phyloP scores from a whole-genome alignment of 441 rosid species.

The Dalechampia spathulata region DNA sequence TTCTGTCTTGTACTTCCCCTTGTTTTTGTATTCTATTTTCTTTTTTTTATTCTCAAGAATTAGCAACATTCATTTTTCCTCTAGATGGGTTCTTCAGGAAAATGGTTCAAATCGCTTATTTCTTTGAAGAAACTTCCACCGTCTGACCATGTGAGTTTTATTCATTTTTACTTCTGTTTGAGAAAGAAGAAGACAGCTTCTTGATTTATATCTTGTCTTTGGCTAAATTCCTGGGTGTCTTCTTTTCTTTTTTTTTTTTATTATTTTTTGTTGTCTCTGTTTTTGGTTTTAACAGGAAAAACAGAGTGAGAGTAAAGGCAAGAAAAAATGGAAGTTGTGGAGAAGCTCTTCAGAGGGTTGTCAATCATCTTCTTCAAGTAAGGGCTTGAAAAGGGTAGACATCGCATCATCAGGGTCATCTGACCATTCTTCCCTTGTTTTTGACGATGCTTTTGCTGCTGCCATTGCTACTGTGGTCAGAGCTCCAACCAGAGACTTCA shows the following conservation, averaged over 20 bases:
- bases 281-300: conserved; percentile 27
- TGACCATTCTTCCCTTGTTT: conserved; percentile 25
- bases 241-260: neutral
- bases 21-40: neutral
- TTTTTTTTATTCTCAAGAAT: neutral
- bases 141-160: conserved; percentile 31
- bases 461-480: conserved; percentile 70
- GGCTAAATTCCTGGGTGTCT: neutral
- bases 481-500: conserved; percentile 65
- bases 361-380: conserved; percentile 28
- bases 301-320: conserved; percentile 34
- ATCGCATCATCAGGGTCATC: conserved; percentile 36
- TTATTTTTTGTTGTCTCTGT: no score
- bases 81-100: conserved; percentile 83
- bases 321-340: conserved; percentile 94
- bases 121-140: conserved; percentile 38
- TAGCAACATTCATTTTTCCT: neutral
- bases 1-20: no score
- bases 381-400: conserved; percentile 33
- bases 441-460: conserved; percentile 39
- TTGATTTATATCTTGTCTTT: no score
- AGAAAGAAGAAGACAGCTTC: neutral
- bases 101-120: conserved; percentile 66
- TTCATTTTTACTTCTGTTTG: neutral
- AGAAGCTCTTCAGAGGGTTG: conserved; percentile 74